Base-by-base conservation (phyloP, 192 early-diverging fungal species). In the Coemansia sp. region DNA sequence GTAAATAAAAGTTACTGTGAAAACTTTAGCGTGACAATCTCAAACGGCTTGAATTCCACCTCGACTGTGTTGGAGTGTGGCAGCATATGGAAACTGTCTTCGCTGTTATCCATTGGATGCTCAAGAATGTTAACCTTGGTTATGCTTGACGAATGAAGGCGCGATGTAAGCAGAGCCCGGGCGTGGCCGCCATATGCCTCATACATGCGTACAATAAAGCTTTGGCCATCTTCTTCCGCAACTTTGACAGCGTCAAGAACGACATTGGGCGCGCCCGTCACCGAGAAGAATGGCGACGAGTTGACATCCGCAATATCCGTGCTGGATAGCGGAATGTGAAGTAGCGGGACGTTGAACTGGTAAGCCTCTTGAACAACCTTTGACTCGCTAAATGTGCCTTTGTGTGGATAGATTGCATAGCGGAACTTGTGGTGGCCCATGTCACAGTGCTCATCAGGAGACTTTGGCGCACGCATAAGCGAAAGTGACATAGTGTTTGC, bases 401-500 rank as follows among this genome's bases (percentile, higher is more conserved):
- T 79, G 80, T 98, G 94, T 1, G 96, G 93, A 30, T 90, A 89
- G 5, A 97, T 53, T 8, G 93, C 94, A 66, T 94, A 98, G 42
- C 84, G 83, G 79, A 98, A 94, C 34, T 67, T 63, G 67, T 97
- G 91, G 23, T 55, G 59, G 52, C 86, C 88, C 81, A 80, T 69
- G 60, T 86, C 78, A 48, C 74, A 77, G 55, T 66, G 52, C 34
- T 64, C 70, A 57, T 85, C 84, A 14, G 82, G 84, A 6, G 73
- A 67, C 82, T 98, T 98, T 3, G 94, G 91, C 0, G 93, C 80
- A 13, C 93, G 84, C 50, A 98, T 64, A 7, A 98, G 61, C 12
- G 92, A 90, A 52, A 98, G 76, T 2, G 90, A 64, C 73, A 96
- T 90, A 4, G 82, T 79, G 61, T 93, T 92, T 13, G 80, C 86